These are phyloP conservation scores for Coniochaeta sp. DNA, from an alignment of 2,329 filamentous ascomycete species.

Conservation along the genomic window DNA sequence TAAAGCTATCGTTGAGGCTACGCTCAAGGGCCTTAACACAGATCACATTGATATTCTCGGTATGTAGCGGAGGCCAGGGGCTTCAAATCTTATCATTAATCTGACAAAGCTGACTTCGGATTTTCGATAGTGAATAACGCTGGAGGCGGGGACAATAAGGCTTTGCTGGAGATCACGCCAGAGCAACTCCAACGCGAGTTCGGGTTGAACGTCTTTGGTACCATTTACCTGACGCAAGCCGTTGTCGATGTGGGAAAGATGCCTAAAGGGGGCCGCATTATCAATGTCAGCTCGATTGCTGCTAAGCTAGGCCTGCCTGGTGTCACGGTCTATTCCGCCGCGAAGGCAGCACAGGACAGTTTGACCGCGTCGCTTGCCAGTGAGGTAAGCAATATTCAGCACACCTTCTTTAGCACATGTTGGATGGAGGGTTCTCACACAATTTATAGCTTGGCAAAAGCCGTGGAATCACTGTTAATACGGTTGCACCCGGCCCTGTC, in stretches of 20 bases:
- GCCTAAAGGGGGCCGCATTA: conserved; percentile 25
- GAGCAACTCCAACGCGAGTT: conserved; percentile 17
- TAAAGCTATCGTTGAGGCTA: conserved; percentile 14
- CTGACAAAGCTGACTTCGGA: background rate
- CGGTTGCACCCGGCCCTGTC: conserved; percentile 23
- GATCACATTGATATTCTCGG: conserved; percentile 21
- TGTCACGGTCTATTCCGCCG: conserved; percentile 6
- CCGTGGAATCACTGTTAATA: conserved; percentile 25
- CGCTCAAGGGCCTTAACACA: conserved; percentile 13
- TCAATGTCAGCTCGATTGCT: conserved; percentile 24
- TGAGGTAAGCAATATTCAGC: background rate
- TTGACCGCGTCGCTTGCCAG: conserved; percentile 5
- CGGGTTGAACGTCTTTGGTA: conserved; percentile 18
- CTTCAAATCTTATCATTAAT: background rate
- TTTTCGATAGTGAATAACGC: conserved; percentile 19
- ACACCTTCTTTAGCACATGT: background rate
- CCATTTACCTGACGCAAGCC: conserved; percentile 19
- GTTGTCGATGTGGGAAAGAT: conserved; percentile 17
- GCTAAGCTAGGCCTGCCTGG: conserved; percentile 15
- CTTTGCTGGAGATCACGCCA: conserved; percentile 11
- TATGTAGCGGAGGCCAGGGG: conserved; percentile 7
- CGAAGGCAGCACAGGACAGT: conserved; percentile 8
- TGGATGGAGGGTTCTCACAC: background rate
- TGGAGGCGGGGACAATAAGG: conserved; percentile 7
- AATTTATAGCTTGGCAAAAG: conserved; percentile 16